Base-by-base conservation (phyloP, 2,329 filamentous ascomycete genomes). In the Alternaria metachromatica region DNA sequence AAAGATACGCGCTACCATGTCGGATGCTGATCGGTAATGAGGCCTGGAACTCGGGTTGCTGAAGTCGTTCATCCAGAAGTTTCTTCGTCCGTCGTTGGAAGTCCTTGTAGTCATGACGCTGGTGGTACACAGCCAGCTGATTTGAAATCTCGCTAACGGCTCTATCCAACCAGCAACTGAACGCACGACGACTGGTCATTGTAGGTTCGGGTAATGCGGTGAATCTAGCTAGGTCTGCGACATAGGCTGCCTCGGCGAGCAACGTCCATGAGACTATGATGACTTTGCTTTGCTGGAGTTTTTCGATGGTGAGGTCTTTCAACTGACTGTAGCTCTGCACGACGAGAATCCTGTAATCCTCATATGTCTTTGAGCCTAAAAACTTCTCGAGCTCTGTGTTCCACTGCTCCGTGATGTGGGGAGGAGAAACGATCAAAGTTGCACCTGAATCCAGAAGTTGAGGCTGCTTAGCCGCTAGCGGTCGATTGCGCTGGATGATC, bases 371-470 rank as follows among this genome's bases (percentile, higher is more conserved):
- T 0, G 58, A 65, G 4, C 77, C 80, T 4, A 87, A 73, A 70
- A 86, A 88, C 55, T 86, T 86, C 3, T 69, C 51, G 13, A 88
- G 83, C 65, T 91, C 89, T 0, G 75, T 71, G 9, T 72, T 70
- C 89, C 89, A 92, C 71, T 91, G 89, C 6, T 80, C 70, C 2
- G 85, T 76, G 6, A 92, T 79, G 53, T 86, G 21, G 21, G 21
- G 64, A 0, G 89, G 89, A 7, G 87, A 86, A 1, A 91, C 73
- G 26, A 91, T 84, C 3, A 91, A 72, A 0, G 88, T 91, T 5
- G 87, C 89, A 15, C 85, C 83, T 1, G 84, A 76, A 0, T 84
- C 74, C n/a, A 87, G 79, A 1, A 81, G 67, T 2, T 9, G 78
- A 70, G 41, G 74, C 5, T 25, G 2, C 1, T 41, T 20, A 43